A percentile compares a stretch with the other conserved stretches of the same genome.
phyloP scores from a whole-genome alignment of 2,329 filamentous ascomycete genomes.

The Plectosphaerella sp. region DNA sequence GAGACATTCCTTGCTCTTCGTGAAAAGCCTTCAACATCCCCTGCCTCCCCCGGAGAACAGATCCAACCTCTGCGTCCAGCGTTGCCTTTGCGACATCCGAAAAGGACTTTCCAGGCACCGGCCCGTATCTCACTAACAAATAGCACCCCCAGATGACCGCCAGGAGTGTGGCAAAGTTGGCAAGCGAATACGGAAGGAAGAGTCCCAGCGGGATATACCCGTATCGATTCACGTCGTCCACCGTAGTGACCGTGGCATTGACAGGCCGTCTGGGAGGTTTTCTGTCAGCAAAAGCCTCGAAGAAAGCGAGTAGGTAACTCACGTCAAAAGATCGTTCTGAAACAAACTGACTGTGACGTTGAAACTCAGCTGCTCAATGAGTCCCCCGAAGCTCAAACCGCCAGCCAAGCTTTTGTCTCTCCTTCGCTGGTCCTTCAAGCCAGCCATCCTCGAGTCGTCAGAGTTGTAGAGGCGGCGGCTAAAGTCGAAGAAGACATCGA shows the following conservation, averaged over 20 bases:
- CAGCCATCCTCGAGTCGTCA: not conserved
- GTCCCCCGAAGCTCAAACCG: not conserved
- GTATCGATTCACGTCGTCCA: conserved; percentile 6
- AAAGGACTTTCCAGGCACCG: conserved; percentile 1
- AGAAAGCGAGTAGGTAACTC: not conserved
- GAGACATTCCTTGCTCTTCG: not conserved
- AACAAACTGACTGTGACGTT: conserved; percentile 5
- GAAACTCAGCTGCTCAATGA: conserved; percentile 4
- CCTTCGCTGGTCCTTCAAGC: not conserved
- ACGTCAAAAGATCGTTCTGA: conserved; percentile 4
- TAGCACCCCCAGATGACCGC: not conserved
- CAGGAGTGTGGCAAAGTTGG: not conserved
- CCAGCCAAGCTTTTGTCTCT: conserved; percentile 3
- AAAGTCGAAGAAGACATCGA: conserved; percentile 6
- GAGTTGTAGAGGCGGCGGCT: not conserved
- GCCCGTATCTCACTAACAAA: not conserved
- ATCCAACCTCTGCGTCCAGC: not conserved
- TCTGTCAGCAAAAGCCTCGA: not conserved
- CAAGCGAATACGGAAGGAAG: conserved; percentile 1
- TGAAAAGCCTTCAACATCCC: not conserved
- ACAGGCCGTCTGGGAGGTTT: not conserved
- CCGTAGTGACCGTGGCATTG: not conserved
- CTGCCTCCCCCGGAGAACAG: not conserved
- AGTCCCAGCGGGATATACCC: not conserved
- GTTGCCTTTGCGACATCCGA: not conserved